Conservation (phyloP, 2,329 filamentous ascomycete species). For the Chrysoporthe austroafricana region DNA sequence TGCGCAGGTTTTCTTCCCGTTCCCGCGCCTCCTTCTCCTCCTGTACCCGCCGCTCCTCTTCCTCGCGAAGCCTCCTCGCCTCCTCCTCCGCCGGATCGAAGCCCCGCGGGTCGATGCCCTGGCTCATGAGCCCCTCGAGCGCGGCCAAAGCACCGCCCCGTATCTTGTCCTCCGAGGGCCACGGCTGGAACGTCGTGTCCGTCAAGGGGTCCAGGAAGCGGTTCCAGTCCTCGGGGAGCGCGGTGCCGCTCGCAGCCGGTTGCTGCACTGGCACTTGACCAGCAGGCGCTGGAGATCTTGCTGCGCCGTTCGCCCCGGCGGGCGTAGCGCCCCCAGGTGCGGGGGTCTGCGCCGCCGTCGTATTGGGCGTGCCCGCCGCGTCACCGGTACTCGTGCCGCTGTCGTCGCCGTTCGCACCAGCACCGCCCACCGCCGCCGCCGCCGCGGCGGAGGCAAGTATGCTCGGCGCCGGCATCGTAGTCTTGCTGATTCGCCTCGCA, state of each 20-base stretch:
- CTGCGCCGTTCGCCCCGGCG: constrained; percentile 29
- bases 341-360: constrained; percentile 34
- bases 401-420: constrained; percentile 34
- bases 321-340: constrained; percentile 29
- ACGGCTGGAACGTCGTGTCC: constrained; percentile 70
- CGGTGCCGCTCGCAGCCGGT: constrained; percentile 36
- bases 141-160: constrained; percentile 68
- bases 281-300: constrained; percentile 18
- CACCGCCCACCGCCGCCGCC: constrained; percentile 43
- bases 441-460: constrained; percentile 17
- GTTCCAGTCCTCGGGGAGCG: constrained; percentile 53
- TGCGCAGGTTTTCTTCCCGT: constrained; percentile 41
- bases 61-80: constrained; percentile 53
- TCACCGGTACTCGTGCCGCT: constrained; percentile 37
- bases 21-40: constrained; percentile 46
- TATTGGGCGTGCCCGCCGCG: constrained; percentile 26
- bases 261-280: constrained; percentile 24
- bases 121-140: constrained; percentile 64
- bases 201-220: constrained; percentile 59
- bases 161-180: constrained; percentile 74
- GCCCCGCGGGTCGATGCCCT: constrained; percentile 63
- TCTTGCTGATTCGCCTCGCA: constrained; percentile 78
- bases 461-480: constrained; percentile 67
- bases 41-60: constrained; percentile 55
- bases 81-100: constrained; percentile 63